Percentiles rank a stretch among this genome's conserved stretches.
Conservation (phyloP, 306 rosid species). For the apple (Malus domestica) region ASM211411v1 NC_041795.1:13163001-13163500, state of each 20-base stretch:
- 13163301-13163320: background rate
- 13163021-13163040: background rate
- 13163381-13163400: background rate
- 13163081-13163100: constrained; percentile 83
- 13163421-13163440: constrained; percentile 51
- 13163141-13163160: constrained; percentile 66
- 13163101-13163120: constrained; percentile 52
- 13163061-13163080: constrained; percentile 83
- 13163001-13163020: background rate
- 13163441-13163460: constrained; percentile 66
- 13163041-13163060: constrained; percentile 14
- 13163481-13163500: constrained; percentile 69
- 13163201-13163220: constrained; percentile 58
- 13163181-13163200: constrained; percentile 73
- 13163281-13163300: background rate
- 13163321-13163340: background rate
- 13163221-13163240: constrained; percentile 49
- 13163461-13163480: constrained; percentile 88
- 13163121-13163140: constrained; percentile 47
- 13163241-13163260: constrained; percentile 79
- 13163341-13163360: background rate
- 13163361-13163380: background rate
- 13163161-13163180: constrained; percentile 68
- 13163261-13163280: constrained; percentile 46
- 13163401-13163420: constrained; percentile 53